phyloP scores from a whole-genome alignment of 2,329 filamentous ascomycete genomes.

The Botrytis deweyae region DNA sequence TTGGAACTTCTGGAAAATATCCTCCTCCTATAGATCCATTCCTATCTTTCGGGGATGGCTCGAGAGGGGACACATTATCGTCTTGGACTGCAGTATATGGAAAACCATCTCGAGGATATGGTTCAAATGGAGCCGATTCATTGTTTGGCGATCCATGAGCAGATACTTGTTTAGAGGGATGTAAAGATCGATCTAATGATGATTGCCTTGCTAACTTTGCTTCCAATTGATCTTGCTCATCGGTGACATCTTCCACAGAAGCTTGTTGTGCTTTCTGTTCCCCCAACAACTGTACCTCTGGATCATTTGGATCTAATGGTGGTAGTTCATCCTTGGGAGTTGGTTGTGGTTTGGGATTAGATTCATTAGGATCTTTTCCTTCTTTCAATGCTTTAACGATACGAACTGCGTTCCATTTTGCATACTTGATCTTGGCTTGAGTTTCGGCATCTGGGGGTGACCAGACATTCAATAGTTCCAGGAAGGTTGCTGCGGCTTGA shows the following conservation, averaged over 20 bases:
- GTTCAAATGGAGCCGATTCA: conserved; percentile 38
- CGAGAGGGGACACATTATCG: conserved; percentile 53
- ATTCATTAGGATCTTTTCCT: conserved; percentile 86
- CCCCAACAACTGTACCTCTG: conserved; percentile 58
- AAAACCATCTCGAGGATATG: conserved; percentile 37
- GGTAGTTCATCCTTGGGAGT: conserved; percentile 47
- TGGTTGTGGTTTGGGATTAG: conserved; percentile 69
- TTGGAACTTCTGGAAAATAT: conserved; percentile 55
- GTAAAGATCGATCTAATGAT: conserved; percentile 50
- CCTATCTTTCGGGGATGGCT: conserved; percentile 45
- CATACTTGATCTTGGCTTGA: conserved; percentile 86
- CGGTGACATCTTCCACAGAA: conserved; percentile 57
- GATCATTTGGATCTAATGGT: conserved; percentile 61
- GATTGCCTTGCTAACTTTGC: conserved; percentile 47
- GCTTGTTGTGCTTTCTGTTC: conserved; percentile 41
- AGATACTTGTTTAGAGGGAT: conserved; percentile 42
- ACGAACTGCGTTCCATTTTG: conserved; percentile 90
- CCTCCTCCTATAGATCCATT: conserved; percentile 54
- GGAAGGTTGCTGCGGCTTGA: conserved; percentile 86
- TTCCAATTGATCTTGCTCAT: conserved; percentile 53
- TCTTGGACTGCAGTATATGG: conserved; percentile 38
- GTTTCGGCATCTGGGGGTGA: conserved; percentile 71
- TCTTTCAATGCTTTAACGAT: conserved; percentile 90
- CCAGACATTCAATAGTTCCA: conserved; percentile 87
- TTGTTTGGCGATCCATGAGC: conserved; percentile 32